Evolutionary conservation across 495 filamentous ascomycete genomes (phyloP).

Genomic region (Penicillium mononematosum): DNA sequence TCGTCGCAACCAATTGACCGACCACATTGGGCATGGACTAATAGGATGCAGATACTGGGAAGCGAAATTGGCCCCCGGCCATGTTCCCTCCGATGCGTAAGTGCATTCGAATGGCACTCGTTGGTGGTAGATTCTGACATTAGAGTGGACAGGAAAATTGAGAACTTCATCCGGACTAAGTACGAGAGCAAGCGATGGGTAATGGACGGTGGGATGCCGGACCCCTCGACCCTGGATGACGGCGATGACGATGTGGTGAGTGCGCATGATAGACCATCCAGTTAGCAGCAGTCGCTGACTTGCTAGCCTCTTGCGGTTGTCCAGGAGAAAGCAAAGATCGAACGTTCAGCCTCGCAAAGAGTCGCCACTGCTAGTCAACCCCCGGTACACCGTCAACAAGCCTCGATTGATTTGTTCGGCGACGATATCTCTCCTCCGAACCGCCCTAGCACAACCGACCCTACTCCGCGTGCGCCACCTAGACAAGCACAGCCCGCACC

Average conservation of each 20-base stretch:
- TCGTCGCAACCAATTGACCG: slow-evolving; percentile 25
- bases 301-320: slow-evolving; percentile 68
- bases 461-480: slow-evolving; percentile 47
- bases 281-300: slow-evolving; percentile 23
- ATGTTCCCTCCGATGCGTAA: slow-evolving; percentile 91
- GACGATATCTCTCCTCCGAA: slow-evolving; percentile 58
- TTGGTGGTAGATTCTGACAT: slow-evolving; percentile 4
- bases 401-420: slow-evolving; percentile 62
- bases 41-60: slow-evolving; percentile 76
- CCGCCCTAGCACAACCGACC: slow-evolving; percentile 66
- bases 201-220: slow-evolving; percentile 93
- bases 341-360: slow-evolving; percentile 58
- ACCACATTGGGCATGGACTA: slow-evolving; percentile 13
- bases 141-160: slow-evolving; percentile 68
- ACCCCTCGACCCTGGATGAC: slow-evolving; percentile 79
- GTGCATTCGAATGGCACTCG: slow-evolving; percentile 27
- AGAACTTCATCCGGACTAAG: slow-evolving; percentile 98
- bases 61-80: slow-evolving; percentile 83
- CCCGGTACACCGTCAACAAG: slow-evolving; percentile 40
- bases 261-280: slow-evolving; percentile 4
- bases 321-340: slow-evolving; percentile 69
- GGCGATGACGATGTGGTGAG: slow-evolving; percentile 78
- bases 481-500: slow-evolving; percentile 55
- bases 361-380: slow-evolving; percentile 45
- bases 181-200: slow-evolving; percentile 98